These are phyloP conservation scores for Pseudovirgaria hyperparasitica DNA, from an alignment of 2,329 filamentous ascomycete species.

Conservation along the genomic window DNA sequence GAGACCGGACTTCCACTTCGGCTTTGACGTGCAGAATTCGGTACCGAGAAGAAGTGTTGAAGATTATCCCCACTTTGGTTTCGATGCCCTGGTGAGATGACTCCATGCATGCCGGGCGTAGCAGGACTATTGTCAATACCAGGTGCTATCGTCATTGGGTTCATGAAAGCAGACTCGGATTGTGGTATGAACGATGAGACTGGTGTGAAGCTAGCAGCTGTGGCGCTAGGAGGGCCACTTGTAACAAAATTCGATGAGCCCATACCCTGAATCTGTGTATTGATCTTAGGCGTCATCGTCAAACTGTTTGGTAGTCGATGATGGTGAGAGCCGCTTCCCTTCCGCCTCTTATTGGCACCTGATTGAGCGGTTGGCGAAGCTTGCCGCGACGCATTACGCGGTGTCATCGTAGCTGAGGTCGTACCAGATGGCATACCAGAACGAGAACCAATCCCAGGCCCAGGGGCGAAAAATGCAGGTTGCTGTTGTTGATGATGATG, in stretches of 20 bases:
- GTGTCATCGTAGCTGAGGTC: slow-evolving; percentile 38
- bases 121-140: slow-evolving; percentile 47
- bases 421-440: slow-evolving; percentile 14
- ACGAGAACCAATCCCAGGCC: slow-evolving; percentile 2
- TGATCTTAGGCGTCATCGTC: slow-evolving; percentile 73
- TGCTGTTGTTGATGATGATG: slow-evolving; percentile 7
- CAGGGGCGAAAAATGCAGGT: slow-evolving; percentile 7
- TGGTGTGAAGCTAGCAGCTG: slow-evolving; percentile 20
- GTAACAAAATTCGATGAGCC: no score
- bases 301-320: slow-evolving; percentile 59
- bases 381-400: slow-evolving; percentile 57
- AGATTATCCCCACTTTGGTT: slow-evolving; percentile 54
- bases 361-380: slow-evolving; percentile 54
- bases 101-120: slow-evolving; percentile 49
- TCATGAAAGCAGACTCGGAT: slow-evolving; percentile 4
- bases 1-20: slow-evolving; percentile 58
- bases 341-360: slow-evolving; percentile 70
- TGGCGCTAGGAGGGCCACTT: slow-evolving; percentile 9
- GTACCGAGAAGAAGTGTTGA: slow-evolving; percentile 55
- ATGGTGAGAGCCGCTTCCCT: slow-evolving; percentile 44
- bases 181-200: slow-evolving; percentile 13
- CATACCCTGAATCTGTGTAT: slow-evolving; percentile 32
- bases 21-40: slow-evolving; percentile 60
- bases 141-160: slow-evolving; percentile 12
- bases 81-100: slow-evolving; percentile 45